Evolutionary conservation across 352 stramenopile species (phyloP), one percentile per base, ranked within the genome.

Genomic region (Pythium aphanidermatum): DNA sequence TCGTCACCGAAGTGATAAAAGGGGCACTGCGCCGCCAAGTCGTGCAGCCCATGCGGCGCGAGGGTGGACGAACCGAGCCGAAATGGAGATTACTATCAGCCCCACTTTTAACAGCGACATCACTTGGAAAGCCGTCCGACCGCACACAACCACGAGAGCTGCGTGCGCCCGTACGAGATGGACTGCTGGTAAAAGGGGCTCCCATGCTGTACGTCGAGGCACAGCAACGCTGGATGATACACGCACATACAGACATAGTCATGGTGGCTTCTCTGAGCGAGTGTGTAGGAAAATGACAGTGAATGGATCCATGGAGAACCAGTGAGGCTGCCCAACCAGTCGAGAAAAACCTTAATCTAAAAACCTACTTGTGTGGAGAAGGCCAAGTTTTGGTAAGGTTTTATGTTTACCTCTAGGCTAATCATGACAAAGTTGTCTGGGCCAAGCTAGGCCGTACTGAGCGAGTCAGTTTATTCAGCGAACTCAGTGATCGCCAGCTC

Each of bases 51-150:
- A 26, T 24, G 24, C 9, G 29, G n/a, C 31, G 32, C 65, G 61
- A 65, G 57, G 65, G 46, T 47, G 37, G 35, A 42, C 50, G 21
- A 36, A 48, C 28, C 54, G 52, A 47, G 51, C 39, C 50, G 40
- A 20, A 58, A n/a, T 20, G 51, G 45, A 60, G 37, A 34, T 75
- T 37, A 29, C 44, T 88, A 28, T 88, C 20, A 41, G 76, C 76
- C 76, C 70, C 66, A 79, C 61, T 68, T 88, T 88, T 88, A 86
- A 88, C 76, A 81, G 59, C 57, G 55, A 60, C 75, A 71, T 43
- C 53, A 72, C 50, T 49, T 62, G 57, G 62, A 68, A 37, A 58
- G 46, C n/a, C n/a, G n/a, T n/a, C n/a, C n/a, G n/a, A n/a, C n/a
- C n/a, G n/a, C n/a, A 46, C 34, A 37, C 17, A 26, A 23, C 27